Evolutionary conservation across 257 asterid genomes (phyloP), one percentile per base, ranked within the genome.

Genomic region (Jacaranda copaia): DNA sequence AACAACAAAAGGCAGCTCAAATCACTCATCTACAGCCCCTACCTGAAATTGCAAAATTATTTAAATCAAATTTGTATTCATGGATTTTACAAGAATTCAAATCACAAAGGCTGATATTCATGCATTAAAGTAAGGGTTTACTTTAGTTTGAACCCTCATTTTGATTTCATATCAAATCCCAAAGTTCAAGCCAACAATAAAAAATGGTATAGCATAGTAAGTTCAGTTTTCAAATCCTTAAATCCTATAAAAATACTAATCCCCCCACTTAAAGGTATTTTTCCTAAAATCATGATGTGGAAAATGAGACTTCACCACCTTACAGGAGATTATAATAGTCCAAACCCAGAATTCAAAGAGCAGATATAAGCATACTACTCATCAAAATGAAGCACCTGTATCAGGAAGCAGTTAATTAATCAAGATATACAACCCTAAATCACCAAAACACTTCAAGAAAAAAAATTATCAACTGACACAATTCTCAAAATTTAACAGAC

Each of bases 271-370:
- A 45, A 40, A 75, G 66, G 20, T 46, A 45, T 16, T 53, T 48
- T 6, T 49, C 70, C 1, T 36, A 43, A 43, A 60, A 25, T 11
- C 68, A 70, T 13, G 14, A 70, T 25, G 58, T 65, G 43, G 79
- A 60, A 16, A 51, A 61, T 9, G 18, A 39, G 70, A 57, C 45
- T 18, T 56, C 48, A 38, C 68, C 39, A 19, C 68, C 76, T 16
- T 25, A 67, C 46, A 52, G 16, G 25, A 19, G 48, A 70, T 66
- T 51, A 53, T 10, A 73, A 16, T 43, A 63, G 49, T 35, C 39
- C 9, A 76, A 53, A 56, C 75, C 55, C 72, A 61, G 45, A 69
- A 62, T 11, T 56, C 73, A 56, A 58, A 61, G 8, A 40, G 68
- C 32, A 25, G 32, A 25, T 25, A 25, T 1, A 0, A 25, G 78